Conservation (phyloP, 2,329 filamentous ascomycete genomes). For the Sclerotinia sclerotiorum region DNA sequence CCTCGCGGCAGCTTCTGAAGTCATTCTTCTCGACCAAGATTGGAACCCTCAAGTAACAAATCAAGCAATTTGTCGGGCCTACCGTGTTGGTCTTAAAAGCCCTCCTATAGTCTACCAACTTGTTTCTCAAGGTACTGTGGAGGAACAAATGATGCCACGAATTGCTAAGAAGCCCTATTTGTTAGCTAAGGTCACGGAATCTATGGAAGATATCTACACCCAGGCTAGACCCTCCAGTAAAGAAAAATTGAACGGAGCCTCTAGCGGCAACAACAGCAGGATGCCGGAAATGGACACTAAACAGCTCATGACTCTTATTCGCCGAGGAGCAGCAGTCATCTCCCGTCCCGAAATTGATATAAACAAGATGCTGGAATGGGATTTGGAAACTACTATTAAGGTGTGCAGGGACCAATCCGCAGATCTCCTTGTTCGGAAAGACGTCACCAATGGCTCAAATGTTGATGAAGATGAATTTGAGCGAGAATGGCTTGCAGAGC, state of each 20-base stretch:
- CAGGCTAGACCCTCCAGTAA: slow-evolving; percentile 37
- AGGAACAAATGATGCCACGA: slow-evolving; percentile 73
- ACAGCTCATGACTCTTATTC: slow-evolving; percentile 54
- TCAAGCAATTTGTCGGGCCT: slow-evolving; percentile 87
- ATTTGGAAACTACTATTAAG: slow-evolving; percentile 53
- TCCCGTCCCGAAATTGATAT: slow-evolving; percentile 53
- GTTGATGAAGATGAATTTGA: slow-evolving; percentile 49
- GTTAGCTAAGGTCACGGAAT: slow-evolving; percentile 59
- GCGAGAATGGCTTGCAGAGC: slow-evolving; percentile 53
- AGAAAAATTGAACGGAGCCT: slow-evolving; percentile 35
- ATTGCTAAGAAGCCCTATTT: slow-evolving; percentile 59
- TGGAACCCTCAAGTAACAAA: slow-evolving; percentile 98
- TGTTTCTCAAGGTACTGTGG: slow-evolving; percentile 81
- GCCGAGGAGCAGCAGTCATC: slow-evolving; percentile 54
- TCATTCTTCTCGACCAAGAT: slow-evolving; percentile 95
- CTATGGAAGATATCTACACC: slow-evolving; percentile 54
- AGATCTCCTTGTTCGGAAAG: slow-evolving; percentile 44
- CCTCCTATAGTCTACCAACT: slow-evolving; percentile 95
- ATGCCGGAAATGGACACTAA: slow-evolving; percentile 52
- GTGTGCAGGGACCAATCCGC: slow-evolving; percentile 54
- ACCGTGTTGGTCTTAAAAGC: slow-evolving; percentile 92
- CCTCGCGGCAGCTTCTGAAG: slow-evolving; percentile 90
- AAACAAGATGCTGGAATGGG: slow-evolving; percentile 57
- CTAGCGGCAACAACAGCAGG: slow-evolving; percentile 43
- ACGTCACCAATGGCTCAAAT: slow-evolving; percentile 37